Evolutionary conservation across 164 flowering plant genomes (phyloP), one percentile per base, ranked within the genome.

Genomic region (Chimonanthus praecox): DNA sequence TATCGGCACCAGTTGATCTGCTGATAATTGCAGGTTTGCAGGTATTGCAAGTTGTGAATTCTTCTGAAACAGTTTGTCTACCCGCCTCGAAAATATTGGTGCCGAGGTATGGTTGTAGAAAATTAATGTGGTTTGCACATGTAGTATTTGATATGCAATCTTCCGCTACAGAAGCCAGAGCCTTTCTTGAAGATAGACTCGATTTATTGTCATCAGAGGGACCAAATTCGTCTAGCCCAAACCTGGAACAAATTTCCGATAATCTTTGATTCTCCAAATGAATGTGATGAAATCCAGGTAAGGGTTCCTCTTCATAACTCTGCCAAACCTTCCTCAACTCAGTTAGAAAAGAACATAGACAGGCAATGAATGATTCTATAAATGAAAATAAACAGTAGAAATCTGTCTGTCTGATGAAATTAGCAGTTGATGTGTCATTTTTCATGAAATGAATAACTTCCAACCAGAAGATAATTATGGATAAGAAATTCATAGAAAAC

Each of bases 301-400:
- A 70, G 68, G 96, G 86, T 62, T 88, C 93, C 66, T 88, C 96
- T 58, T 88, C 94, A 76, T 94, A 94, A 78, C 89, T 92, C 98
- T 94, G 94, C 70, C 49, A 69, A 69, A 66, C 45, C 45, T 10
- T 45, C 44, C 66, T 20, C 11, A 60, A 7, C 58, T n/a, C 16
- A 15, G 60, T 54, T 54, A 54, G 16, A 66, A 11, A 15, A 13
- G 4, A 47, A 66, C 11, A 13, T 44, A 66, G 66, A 63, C 10
- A 10, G 7, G 47, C 2, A 33, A 33, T 33, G 33, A 33, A 66
- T 43, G 6, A 8, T 46, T 66, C 47, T 10, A 16, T 6, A 3
- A 18, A 20, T 2, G 33, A 20, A 18, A 10, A 46, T 13, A 2
- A 13, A 13, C 13, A 44, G 7, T 44, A 46, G 4, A 44, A 46